Evolutionary conservation across 495 filamentous ascomycete genomes (phyloP).

Genomic region (Penicillium ochrochloron): DNA sequence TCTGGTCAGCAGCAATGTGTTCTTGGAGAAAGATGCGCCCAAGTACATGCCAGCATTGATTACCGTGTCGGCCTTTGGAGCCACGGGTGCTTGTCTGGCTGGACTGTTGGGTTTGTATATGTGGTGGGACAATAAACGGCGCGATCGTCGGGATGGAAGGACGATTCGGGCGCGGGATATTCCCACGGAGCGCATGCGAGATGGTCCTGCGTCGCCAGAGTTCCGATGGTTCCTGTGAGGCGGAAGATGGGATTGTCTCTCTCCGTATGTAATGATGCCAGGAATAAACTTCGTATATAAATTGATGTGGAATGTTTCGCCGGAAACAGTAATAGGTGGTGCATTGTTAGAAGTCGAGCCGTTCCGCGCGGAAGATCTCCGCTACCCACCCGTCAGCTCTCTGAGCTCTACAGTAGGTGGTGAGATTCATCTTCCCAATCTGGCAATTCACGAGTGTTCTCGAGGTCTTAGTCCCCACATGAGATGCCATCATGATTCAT

Average conservation of each 20-base stretch:
- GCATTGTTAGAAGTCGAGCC: too few species aligned
- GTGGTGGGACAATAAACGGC: slow-evolving; percentile 68
- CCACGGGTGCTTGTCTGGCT: slow-evolving; percentile 59
- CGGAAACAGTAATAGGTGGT: too few species aligned
- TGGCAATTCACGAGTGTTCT: too few species aligned
- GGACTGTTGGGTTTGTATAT: slow-evolving; percentile 65
- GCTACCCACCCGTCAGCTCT: too few species aligned
- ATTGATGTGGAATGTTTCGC: too few species aligned
- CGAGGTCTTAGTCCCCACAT: too few species aligned
- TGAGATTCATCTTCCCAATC: too few species aligned
- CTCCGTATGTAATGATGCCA: background rate
- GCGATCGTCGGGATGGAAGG: slow-evolving; percentile 63
- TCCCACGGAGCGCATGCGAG: slow-evolving; percentile 66
- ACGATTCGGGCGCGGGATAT: slow-evolving; percentile 64
- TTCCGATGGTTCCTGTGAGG: slow-evolving; percentile 66
- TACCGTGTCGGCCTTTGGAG: slow-evolving; percentile 74
- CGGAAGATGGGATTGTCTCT: slow-evolving; percentile 1
- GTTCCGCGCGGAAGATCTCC: too few species aligned
- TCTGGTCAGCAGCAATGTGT: slow-evolving; percentile 70
- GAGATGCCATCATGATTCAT: too few species aligned
- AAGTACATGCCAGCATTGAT: slow-evolving; percentile 74
- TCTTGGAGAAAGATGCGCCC: slow-evolving; percentile 67
- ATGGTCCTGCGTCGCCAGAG: slow-evolving; percentile 63
- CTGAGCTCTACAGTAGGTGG: too few species aligned
- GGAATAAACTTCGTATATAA: background rate